These are phyloP conservation scores for Fonsecaea nubica DNA, from an alignment of 2,329 filamentous ascomycete species.

Conservation along the genomic window DNA sequence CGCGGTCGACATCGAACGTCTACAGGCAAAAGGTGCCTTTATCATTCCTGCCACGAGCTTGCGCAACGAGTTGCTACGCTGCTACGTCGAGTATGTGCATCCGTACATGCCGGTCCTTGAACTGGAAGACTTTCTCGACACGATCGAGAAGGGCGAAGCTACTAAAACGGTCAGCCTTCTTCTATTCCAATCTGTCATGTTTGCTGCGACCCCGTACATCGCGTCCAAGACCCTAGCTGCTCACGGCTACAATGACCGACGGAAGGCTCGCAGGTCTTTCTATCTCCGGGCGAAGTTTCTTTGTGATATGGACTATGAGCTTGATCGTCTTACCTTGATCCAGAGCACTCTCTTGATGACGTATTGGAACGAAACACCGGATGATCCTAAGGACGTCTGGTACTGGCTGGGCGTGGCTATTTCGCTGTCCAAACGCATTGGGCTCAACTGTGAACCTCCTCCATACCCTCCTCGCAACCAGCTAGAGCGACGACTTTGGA, in stretches of 20 bases:
- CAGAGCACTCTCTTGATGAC: slow-evolving; percentile 91
- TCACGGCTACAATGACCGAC: slow-evolving; percentile 78
- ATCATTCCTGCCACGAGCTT: slow-evolving; percentile 73
- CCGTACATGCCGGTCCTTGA: slow-evolving; percentile 91
- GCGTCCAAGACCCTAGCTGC: slow-evolving; percentile 76
- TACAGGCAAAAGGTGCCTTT: slow-evolving; percentile 83
- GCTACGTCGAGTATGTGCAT: slow-evolving; percentile 88
- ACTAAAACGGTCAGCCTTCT: slow-evolving; percentile 78
- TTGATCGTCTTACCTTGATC: slow-evolving; percentile 84
- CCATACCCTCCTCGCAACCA: slow-evolving; percentile 73
- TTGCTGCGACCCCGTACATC: slow-evolving; percentile 86
- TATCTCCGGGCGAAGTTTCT: slow-evolving; percentile 82
- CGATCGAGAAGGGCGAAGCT: slow-evolving; percentile 70
- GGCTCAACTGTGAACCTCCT: slow-evolving; percentile 83
- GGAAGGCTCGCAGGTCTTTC: slow-evolving; percentile 83
- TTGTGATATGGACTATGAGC: slow-evolving; percentile 97
- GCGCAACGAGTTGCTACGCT: slow-evolving; percentile 81
- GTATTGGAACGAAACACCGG: slow-evolving; percentile 96
- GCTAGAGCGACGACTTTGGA: slow-evolving; percentile 82
- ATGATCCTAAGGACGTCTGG: slow-evolving; percentile 98
- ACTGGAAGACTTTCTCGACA: slow-evolving; percentile 63
- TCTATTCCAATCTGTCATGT: slow-evolving; percentile 94
- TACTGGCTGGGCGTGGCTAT: slow-evolving; percentile 98
- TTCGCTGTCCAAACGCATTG: slow-evolving; percentile 90
- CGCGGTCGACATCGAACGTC: slow-evolving; percentile 80